These are phyloP conservation scores for Fraxinus xanthoxyloides DNA, from an alignment of 305 asterid species.

Conservation along the genomic window DNA sequence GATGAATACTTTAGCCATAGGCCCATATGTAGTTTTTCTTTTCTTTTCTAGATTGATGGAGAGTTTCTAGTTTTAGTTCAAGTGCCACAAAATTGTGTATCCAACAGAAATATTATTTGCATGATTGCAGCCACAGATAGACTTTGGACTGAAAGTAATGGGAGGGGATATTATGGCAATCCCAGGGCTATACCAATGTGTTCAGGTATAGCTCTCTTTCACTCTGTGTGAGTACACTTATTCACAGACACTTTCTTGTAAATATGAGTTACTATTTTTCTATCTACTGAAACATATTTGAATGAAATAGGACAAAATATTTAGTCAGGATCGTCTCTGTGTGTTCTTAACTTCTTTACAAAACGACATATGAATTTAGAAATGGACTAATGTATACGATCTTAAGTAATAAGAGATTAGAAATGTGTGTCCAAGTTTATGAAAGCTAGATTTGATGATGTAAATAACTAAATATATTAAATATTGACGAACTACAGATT, in stretches of 20 bases:
- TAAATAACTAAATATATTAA: not conserved
- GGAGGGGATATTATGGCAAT: constrained; percentile 80
- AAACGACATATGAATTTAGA: not conserved
- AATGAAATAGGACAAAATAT: not conserved
- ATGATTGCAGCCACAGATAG: constrained; percentile 73
- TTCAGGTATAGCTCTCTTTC: constrained; percentile 47
- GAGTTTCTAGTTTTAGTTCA: not conserved
- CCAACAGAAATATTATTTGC: constrained; percentile 12
- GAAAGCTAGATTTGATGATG: not conserved
- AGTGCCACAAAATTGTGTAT: not conserved
- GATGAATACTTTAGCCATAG: not conserved
- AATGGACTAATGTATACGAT: no score
- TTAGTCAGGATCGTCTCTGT: not conserved
- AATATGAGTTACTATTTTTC: not conserved
- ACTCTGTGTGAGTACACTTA: not conserved
- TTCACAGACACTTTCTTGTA: not conserved
- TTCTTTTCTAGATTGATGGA: not conserved
- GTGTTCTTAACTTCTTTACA: not conserved
- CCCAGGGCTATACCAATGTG: constrained; percentile 67
- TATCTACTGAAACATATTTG: not conserved
- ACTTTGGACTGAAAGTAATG: constrained; percentile 65
- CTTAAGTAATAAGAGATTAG: not conserved
- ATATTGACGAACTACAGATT: not conserved
- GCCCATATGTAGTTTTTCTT: not conserved
- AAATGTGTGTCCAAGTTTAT: not conserved